phyloP scores from a whole-genome alignment of 257 asterid genomes.

The Penstemon eatonii region DNA sequence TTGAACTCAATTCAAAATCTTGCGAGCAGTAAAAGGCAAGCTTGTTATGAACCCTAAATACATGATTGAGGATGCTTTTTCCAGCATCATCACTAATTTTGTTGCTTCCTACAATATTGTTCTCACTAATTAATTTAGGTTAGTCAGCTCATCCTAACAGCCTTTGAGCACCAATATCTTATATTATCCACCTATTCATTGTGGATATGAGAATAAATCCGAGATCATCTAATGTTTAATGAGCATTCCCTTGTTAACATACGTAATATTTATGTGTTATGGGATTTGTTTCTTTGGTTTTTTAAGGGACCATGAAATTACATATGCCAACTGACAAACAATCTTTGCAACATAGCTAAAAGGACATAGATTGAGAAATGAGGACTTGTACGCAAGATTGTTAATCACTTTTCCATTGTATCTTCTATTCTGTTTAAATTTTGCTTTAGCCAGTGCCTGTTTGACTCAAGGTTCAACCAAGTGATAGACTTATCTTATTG shows the following conservation, averaged over 20 bases:
- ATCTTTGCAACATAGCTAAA: slow-evolving; percentile 1
- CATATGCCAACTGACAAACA: not conserved
- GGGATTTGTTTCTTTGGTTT: not conserved
- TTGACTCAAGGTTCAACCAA: slow-evolving; percentile 17
- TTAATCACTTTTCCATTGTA: not conserved
- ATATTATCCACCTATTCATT: not conserved
- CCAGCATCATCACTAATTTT: too few relatives aligned
- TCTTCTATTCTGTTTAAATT: too few relatives aligned
- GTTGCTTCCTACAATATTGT: too few relatives aligned
- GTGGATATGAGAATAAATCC: not conserved
- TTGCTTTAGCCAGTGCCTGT: slow-evolving; percentile 9
- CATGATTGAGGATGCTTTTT: too few relatives aligned
- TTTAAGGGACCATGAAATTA: slow-evolving; percentile 3
- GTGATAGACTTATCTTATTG: slow-evolving; percentile 13
- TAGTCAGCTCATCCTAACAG: not conserved
- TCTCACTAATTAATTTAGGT: too few relatives aligned
- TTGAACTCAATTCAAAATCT: too few relatives aligned
- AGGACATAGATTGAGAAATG: slow-evolving; percentile 12
- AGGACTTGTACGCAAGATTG: not conserved
- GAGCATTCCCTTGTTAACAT: not conserved
- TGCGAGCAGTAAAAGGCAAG: too few relatives aligned
- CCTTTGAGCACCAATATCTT: not conserved
- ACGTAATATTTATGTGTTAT: slow-evolving; percentile 3
- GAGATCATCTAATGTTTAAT: not conserved
- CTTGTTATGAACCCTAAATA: too few relatives aligned